Evolutionary conservation across 169 alveolate genomes (phyloP), one percentile per base, ranked within the genome.

Genomic region (Plasmodium vivax): DNA sequence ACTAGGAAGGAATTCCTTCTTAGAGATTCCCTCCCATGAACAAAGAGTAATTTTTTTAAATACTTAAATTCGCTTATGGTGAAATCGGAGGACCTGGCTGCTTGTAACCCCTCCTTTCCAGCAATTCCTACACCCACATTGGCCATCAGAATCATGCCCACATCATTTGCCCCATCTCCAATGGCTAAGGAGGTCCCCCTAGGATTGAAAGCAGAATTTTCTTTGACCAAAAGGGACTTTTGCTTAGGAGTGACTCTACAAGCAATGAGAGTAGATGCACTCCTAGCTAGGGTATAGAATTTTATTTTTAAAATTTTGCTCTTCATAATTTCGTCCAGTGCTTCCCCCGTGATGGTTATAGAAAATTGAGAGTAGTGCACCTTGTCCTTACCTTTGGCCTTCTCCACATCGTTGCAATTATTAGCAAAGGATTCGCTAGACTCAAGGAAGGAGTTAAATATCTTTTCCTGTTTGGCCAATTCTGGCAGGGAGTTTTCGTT

Each of bases 161-260:
- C 99, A 96, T 99, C 99, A 97, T 99, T 99, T 19, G 99, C 99
- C 16, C 99, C 99, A 95, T 99, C 99, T 14, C 99, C 99, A 38
- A 98, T 96, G 34, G 99, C 99, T 73, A 97, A 72, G 94, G 98
- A 95, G 38, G 97, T 96, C 32, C 97, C 94, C 30, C 97, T 82
- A 9, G 94, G 95, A 74, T 96, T 97, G 79, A 84, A 93, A 88
- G 98, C 99, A 93, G 97, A 97, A 38, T 98, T 98, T 96, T 98
- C 97, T 68, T 97, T 95, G 1, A 99, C 99, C 84, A 99, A 98
- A 95, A 98, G 98, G 36, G 99, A 98, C 95, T 99, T 99, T 96
- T 99, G 99, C 92, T 98, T 98, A 4, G 99, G 99, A 0, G 99
- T 97, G 23, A 98, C 99, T 84, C 99, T 98, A 82, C 99, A 98